Conservation (phyloP, 2,329 filamentous ascomycete species). For the Nothophoma quercina region DNA sequence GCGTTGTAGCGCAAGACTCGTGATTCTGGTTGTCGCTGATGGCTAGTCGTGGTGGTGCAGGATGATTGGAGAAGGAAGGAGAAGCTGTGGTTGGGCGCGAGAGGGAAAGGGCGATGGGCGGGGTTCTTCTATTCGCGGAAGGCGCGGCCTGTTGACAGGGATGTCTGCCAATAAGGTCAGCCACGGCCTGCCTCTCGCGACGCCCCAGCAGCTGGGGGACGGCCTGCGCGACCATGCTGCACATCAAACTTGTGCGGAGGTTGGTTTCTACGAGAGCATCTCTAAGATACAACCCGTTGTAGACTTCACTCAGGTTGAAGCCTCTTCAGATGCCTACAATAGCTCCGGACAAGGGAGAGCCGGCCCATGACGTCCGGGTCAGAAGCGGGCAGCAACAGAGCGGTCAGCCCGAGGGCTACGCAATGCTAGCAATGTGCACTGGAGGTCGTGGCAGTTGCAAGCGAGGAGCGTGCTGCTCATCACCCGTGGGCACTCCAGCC, state of each 20-base stretch:
- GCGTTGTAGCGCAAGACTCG: conserved; percentile 38
- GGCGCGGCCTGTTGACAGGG: conserved; percentile 22
- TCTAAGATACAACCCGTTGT: not conserved
- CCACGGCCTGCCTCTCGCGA: conserved; percentile 17
- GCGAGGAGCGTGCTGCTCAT: conserved; percentile 16
- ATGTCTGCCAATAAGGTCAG: conserved; percentile 27
- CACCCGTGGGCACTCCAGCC: not conserved
- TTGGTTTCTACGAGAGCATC: not conserved
- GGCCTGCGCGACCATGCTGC: conserved; percentile 14
- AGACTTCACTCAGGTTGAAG: not conserved
- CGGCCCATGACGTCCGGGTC: conserved; percentile 9
- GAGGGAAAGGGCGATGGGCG: conserved; percentile 30
- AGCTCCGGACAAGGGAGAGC: conserved; percentile 15
- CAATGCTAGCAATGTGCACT: conserved; percentile 16
- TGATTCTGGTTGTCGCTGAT: conserved; percentile 27
- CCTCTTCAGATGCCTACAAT: not conserved
- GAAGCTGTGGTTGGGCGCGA: conserved; percentile 36
- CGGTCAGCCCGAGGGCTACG: conserved; percentile 19
- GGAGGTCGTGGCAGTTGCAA: conserved; percentile 8
- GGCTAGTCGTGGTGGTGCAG: conserved; percentile 32
- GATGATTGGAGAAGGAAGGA: conserved; percentile 38
- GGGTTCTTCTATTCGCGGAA: conserved; percentile 28
- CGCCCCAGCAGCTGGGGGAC: conserved; percentile 7
- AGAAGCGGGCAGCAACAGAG: conserved; percentile 14
- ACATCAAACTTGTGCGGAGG: conserved; percentile 4